A percentile compares a stretch with the other conserved stretches of the same genome.
These are phyloP conservation scores for Halenospora varia DNA, from an alignment of 495 filamentous ascomycete species.

Conservation along the genomic window DNA sequence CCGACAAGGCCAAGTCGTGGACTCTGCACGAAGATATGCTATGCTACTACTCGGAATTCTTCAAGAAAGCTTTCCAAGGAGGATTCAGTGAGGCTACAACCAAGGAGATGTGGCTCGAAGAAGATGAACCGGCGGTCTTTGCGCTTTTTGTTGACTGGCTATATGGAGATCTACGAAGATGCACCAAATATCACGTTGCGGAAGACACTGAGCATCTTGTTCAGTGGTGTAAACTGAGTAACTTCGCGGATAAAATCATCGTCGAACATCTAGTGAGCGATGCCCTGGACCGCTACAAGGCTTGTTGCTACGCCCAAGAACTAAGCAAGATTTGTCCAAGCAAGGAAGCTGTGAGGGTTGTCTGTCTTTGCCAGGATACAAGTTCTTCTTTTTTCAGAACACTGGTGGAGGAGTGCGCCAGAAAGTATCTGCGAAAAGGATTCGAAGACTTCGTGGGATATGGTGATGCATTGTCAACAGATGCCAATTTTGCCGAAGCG, in stretches of 20 bases:
- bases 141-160: background rate
- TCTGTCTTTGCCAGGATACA: background rate
- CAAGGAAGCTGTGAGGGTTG: background rate
- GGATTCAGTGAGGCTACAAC: background rate
- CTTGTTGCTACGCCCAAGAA: background rate
- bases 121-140: background rate
- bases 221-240: background rate
- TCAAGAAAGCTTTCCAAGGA: background rate
- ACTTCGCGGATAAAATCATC: background rate
- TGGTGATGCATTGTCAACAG: background rate
- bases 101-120: background rate
- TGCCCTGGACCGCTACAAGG: background rate
- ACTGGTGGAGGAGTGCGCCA: background rate
- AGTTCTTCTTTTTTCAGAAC: background rate
- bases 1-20: background rate
- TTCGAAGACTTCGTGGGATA: background rate
- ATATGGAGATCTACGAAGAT: background rate
- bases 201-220: background rate
- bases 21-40: background rate
- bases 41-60: conserved; percentile 2
- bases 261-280: background rate
- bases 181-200: background rate
- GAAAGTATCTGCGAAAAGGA: background rate
- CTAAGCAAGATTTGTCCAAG: background rate
- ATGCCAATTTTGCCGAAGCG: background rate